Percentiles rank a stretch among this genome's conserved stretches.
phyloP scores from a whole-genome alignment of 495 filamentous ascomycete genomes.

The Hyaloscypha hepaticicola region DNA sequence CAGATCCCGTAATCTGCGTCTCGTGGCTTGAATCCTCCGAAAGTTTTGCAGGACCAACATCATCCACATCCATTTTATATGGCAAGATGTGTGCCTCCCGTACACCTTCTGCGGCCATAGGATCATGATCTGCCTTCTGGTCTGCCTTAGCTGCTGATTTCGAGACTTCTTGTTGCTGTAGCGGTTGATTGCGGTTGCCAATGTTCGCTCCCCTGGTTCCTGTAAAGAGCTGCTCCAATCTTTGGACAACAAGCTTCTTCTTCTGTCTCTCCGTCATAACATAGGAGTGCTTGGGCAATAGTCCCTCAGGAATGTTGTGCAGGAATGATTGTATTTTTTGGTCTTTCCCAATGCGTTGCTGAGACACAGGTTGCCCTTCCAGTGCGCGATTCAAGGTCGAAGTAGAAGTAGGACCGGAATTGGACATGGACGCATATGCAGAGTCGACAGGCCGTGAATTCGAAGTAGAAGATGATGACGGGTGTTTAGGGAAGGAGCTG shows the following conservation, averaged over 20 bases:
- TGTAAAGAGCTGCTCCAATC: constrained; percentile 77
- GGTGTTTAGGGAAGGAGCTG: constrained; percentile 40
- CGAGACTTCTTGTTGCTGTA: constrained; percentile 56
- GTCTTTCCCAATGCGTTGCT: constrained; percentile 32
- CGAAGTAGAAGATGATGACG: constrained; percentile 51
- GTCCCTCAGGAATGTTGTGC: constrained; percentile 57
- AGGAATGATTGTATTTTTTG: constrained; percentile 60
- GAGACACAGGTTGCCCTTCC: constrained; percentile 26
- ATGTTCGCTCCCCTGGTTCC: constrained; percentile 53
- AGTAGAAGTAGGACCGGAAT: constrained; percentile 38
- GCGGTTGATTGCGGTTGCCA: constrained; percentile 41
- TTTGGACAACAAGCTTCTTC: constrained; percentile 68
- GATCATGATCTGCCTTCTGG: background rate
- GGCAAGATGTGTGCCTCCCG: constrained; percentile 51
- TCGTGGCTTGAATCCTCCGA: constrained; percentile 10
- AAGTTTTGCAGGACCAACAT: background rate
- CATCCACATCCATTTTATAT: constrained; percentile 20
- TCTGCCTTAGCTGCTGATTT: constrained; percentile 42
- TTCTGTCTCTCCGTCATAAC: constrained; percentile 64
- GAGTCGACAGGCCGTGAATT: constrained; percentile 62
- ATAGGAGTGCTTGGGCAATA: constrained; percentile 50
- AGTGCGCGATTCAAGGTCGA: constrained; percentile 13
- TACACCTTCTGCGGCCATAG: constrained; percentile 37
- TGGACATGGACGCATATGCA: constrained; percentile 71
- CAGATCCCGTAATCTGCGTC: background rate